Evolutionary conservation across 768 basidiomycete genomes (phyloP).

Genomic region (Pisolithus marmoratus): DNA sequence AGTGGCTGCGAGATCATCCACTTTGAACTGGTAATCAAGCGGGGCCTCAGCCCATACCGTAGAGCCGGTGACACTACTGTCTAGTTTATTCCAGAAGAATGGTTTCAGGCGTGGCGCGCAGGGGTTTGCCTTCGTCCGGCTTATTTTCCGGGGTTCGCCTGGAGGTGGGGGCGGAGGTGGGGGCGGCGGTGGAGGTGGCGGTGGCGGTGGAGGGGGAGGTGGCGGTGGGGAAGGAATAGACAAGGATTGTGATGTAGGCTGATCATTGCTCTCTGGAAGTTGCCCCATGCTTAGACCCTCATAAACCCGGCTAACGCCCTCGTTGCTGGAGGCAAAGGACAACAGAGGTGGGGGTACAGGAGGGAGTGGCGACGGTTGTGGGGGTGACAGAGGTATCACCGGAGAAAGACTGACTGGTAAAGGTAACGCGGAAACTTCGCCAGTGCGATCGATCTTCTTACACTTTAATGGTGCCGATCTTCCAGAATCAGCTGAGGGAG

Average conservation of each 20-base stretch:
- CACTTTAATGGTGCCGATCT: constrained; percentile 7
- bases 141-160: constrained; percentile 25
- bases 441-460: background rate
- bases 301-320: constrained; percentile 2
- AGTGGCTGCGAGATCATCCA: constrained; percentile 68
- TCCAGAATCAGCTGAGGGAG: constrained; percentile 33
- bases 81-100: constrained; percentile 88
- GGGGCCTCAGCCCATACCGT: constrained; percentile 71
- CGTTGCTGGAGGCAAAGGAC: constrained; percentile 16
- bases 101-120: constrained; percentile 63
- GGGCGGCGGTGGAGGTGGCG: constrained; percentile 37
- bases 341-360: constrained; percentile 25
- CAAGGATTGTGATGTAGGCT: too few relatives aligned
- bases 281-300: too few relatives aligned
- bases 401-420: constrained; percentile 8
- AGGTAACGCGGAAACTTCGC: background rate
- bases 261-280: too few relatives aligned
- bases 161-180: constrained; percentile 23
- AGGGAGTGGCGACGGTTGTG: constrained; percentile 25
- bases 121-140: constrained; percentile 27
- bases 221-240: constrained; percentile 31
- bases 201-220: constrained; percentile 24
- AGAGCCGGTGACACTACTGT: constrained; percentile 31
- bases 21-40: constrained; percentile 39
- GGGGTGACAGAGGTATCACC: constrained; percentile 16